These are phyloP conservation scores for Nicotiana paniculata DNA, from an alignment of 257 asterid species.

Conservation along the genomic window DNA sequence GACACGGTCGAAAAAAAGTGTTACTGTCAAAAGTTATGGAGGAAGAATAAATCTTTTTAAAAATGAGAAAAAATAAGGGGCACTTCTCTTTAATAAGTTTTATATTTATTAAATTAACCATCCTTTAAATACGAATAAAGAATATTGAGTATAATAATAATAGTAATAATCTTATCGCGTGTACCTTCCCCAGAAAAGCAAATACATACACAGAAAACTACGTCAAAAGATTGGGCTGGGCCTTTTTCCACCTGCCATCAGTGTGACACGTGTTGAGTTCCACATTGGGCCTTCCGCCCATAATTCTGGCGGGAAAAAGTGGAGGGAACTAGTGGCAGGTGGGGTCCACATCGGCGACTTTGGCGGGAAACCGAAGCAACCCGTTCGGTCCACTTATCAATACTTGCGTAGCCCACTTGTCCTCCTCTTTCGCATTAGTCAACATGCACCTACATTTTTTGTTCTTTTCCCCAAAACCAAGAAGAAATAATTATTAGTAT, in stretches of 20 bases:
- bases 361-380: conserved; percentile 50
- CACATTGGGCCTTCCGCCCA: not conserved
- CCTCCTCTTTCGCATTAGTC: conserved; percentile 1
- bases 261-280: conserved; percentile 17
- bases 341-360: conserved; percentile 21
- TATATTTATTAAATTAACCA: too few species aligned
- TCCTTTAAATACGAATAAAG: too few species aligned
- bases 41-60: too few species aligned
- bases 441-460: not conserved
- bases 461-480: not conserved
- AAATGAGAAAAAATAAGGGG: too few species aligned
- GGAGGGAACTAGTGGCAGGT: conserved; percentile 7
- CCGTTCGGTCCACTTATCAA: conserved; percentile 26
- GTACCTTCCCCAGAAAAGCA: not conserved
- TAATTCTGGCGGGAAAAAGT: conserved; percentile 28
- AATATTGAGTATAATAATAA: not conserved
- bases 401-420: conserved; percentile 27
- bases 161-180: not conserved
- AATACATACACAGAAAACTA: not conserved
- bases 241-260: not conserved
- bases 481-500: not conserved
- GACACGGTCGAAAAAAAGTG: conserved; percentile 17
- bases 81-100: too few species aligned
- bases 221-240: not conserved
- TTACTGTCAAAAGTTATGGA: not conserved